Percentiles rank a stretch among this genome's conserved stretches.
These are phyloP conservation scores for Botrytis paeoniae DNA, from an alignment of 2,329 filamentous ascomycete genomes.

Conservation along the genomic window DNA sequence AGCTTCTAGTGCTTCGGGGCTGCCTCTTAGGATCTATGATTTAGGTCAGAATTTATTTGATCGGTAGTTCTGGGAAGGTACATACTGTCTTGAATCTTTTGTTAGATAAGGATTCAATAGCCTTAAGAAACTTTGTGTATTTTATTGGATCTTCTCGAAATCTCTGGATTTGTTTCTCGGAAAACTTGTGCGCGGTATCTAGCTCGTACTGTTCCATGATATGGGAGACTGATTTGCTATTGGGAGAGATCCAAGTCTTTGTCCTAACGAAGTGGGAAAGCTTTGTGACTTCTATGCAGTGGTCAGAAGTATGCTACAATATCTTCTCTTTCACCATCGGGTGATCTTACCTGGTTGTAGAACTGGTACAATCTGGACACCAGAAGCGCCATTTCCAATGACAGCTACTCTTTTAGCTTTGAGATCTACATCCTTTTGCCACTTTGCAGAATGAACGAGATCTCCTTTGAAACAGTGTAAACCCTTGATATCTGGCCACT, in stretches of 20 bases:
- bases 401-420: constrained; percentile 47
- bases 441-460: constrained; percentile 59
- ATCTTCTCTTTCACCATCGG: neutral
- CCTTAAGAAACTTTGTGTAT: constrained; percentile 48
- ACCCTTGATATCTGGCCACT: constrained; percentile 58
- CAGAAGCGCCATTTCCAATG: constrained; percentile 51
- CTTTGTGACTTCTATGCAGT: constrained; percentile 38
- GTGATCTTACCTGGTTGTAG: constrained; percentile 36
- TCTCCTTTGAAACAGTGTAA: constrained; percentile 45
- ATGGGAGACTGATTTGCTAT: constrained; percentile 35
- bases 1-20: constrained; percentile 11
- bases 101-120: constrained; percentile 44
- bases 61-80: fast-evolving
- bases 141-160: constrained; percentile 47
- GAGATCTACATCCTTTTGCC: constrained; percentile 51
- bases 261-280: constrained; percentile 45
- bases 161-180: constrained; percentile 44
- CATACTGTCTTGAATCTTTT: constrained; percentile 24
- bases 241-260: constrained; percentile 45
- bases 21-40: constrained; percentile 10
- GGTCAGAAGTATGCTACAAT: neutral
- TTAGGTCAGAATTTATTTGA: neutral
- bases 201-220: constrained; percentile 35
- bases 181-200: constrained; percentile 40
- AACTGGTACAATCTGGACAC: constrained; percentile 50